Percentiles rank a stretch among this genome's conserved stretches.
These are phyloP conservation scores for Botrytis deweyae DNA, from an alignment of 2,329 filamentous ascomycete species.

Conservation along the genomic window DNA sequence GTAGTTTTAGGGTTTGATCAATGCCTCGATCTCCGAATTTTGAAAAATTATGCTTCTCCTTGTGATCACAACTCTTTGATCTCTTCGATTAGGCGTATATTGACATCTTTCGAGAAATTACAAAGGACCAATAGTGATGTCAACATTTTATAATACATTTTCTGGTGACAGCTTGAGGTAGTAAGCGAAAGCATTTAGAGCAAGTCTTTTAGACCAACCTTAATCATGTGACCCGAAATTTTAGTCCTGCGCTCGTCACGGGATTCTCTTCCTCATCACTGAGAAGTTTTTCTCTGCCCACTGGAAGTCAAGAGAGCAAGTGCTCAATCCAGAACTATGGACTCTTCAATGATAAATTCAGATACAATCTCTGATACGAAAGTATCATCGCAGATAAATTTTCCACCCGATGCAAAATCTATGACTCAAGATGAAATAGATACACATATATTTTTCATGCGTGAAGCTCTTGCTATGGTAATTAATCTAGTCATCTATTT, in stretches of 20 bases:
- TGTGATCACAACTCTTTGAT: neutral
- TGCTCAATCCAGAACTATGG: neutral
- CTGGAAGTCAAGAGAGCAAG: neutral
- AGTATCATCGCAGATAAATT: neutral
- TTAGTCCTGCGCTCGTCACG: neutral
- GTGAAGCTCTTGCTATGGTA: constrained; percentile 84
- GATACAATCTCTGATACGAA: neutral
- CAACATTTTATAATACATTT: neutral
- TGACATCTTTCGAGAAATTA: neutral
- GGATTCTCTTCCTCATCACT: neutral
- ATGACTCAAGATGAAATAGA: constrained; percentile 27
- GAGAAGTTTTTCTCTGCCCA: neutral
- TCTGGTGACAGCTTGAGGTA: neutral
- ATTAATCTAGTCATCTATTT: constrained; percentile 24
- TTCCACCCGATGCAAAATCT: constrained; percentile 8
- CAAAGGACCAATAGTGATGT: neutral
- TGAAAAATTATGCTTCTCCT: neutral
- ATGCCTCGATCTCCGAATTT: neutral
- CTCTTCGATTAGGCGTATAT: neutral
- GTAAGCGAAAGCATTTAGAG: neutral
- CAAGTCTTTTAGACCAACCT: neutral
- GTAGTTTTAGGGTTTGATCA: neutral
- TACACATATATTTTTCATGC: constrained; percentile 66
- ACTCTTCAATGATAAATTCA: neutral
- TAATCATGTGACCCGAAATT: constrained; percentile 5